Conservation (phyloP, 306 rosid species). For the Cucumis melo region DNA sequence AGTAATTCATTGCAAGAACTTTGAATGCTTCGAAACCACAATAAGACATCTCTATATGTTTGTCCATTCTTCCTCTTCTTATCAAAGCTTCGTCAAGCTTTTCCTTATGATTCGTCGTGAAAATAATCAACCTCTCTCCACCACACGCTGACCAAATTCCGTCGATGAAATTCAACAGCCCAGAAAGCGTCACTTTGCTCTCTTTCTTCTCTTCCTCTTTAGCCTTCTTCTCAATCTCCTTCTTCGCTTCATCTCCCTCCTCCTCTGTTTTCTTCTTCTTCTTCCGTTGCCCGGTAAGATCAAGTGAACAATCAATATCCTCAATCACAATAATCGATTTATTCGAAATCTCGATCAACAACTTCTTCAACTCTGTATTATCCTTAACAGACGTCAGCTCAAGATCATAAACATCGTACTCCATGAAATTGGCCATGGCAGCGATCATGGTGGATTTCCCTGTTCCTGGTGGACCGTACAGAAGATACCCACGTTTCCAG, state of each 20-base stretch:
- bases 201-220: slow-evolving; percentile 12
- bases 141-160: slow-evolving; percentile 65
- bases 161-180: slow-evolving; percentile 14
- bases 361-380: slow-evolving; percentile 30
- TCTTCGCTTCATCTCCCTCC: neutral
- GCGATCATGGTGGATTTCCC: slow-evolving; percentile 58
- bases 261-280: slow-evolving; percentile 15
- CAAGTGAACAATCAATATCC: slow-evolving; percentile 64
- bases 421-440: slow-evolving; percentile 51
- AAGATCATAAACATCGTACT: slow-evolving; percentile 53
- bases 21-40: slow-evolving; percentile 63
- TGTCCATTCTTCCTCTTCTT: slow-evolving; percentile 82
- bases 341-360: slow-evolving; percentile 30
- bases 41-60: slow-evolving; percentile 51
- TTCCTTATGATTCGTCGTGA: slow-evolving; percentile 72
- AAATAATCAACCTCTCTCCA: slow-evolving; percentile 56
- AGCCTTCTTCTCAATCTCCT: neutral
- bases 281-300: slow-evolving; percentile 50
- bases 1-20: slow-evolving; percentile 50
- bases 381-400: slow-evolving; percentile 41
- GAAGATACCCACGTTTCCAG: slow-evolving; percentile 53
- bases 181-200: slow-evolving; percentile 14
- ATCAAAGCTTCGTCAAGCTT: slow-evolving; percentile 77
- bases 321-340: slow-evolving; percentile 43
- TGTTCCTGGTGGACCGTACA: slow-evolving; percentile 57